phyloP scores from a whole-genome alignment of 352 stramenopile genomes.

The Pythium biforme region DNA sequence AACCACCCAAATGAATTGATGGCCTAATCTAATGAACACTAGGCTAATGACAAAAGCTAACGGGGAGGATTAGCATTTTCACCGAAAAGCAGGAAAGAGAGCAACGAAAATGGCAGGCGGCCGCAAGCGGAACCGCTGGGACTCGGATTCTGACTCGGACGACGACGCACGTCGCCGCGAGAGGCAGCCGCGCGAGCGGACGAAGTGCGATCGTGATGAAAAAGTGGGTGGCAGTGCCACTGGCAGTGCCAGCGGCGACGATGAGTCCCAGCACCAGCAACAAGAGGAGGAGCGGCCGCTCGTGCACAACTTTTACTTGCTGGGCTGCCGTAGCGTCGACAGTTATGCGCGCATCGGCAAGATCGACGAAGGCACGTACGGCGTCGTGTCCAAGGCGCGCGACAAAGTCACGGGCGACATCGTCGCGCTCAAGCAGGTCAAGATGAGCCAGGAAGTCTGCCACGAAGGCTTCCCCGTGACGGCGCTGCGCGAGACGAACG shows the following conservation, averaged over 20 bases:
- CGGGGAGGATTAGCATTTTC: too few species aligned
- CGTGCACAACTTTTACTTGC: conserved; percentile 71
- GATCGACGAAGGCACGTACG: conserved; percentile 97
- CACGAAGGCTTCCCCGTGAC: conserved; percentile 86
- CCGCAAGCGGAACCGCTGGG: conserved; percentile 66
- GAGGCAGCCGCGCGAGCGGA: conserved; percentile 4
- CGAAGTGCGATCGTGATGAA: not conserved
- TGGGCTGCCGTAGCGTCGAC: conserved; percentile 94
- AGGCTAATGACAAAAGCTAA: conserved; percentile 3
- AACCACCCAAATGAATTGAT: conserved; percentile 13
- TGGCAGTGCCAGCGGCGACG: not conserved
- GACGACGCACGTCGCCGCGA: conserved; percentile 18
- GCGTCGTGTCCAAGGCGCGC: conserved; percentile 94
- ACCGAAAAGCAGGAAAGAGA: too few species aligned
- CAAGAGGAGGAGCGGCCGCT: conserved; percentile 10
- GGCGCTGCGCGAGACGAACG: conserved; percentile 84
- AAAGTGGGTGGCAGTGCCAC: not conserved
- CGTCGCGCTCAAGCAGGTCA: conserved; percentile 92
- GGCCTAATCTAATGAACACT: not conserved
- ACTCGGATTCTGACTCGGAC: conserved; percentile 47
- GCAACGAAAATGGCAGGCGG: conserved; percentile 14
- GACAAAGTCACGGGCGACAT: conserved; percentile 90
- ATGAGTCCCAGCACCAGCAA: not conserved
- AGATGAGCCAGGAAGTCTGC: conserved; percentile 72
- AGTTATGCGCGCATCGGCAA: conserved; percentile 93